Percentiles rank a stretch among this genome's conserved stretches.
These are phyloP conservation scores for Reticulascus tulasneorum DNA, from an alignment of 2,329 filamentous ascomycete species.

Conservation along the genomic window DNA sequence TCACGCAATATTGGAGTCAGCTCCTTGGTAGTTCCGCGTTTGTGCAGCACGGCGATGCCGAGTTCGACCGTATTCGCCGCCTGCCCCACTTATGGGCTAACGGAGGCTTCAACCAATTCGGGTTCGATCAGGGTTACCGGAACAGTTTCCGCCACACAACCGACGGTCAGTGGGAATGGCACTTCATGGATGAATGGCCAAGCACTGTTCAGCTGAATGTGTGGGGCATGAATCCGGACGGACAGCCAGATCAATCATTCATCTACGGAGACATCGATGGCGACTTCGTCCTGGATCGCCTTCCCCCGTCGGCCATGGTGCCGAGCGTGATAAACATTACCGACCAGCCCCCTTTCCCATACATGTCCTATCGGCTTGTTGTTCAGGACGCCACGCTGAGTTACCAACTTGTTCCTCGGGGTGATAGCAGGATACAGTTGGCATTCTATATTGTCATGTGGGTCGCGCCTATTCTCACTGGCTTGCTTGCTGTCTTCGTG, in stretches of 20 bases:
- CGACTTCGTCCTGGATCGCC: conserved; percentile 57
- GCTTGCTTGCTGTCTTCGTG: conserved; percentile 43
- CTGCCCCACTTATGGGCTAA: conserved; percentile 62
- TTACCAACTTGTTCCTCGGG: conserved; percentile 49
- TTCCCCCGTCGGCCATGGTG: conserved; percentile 56
- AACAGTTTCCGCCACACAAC: conserved; percentile 46
- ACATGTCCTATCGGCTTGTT: conserved; percentile 49
- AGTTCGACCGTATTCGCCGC: conserved; percentile 37
- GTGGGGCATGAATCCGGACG: conserved; percentile 64
- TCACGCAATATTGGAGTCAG: conserved; percentile 61
- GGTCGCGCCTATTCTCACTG: conserved; percentile 47
- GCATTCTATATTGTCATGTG: conserved; percentile 48
- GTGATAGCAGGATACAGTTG: conserved; percentile 49
- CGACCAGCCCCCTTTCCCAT: conserved; percentile 44
- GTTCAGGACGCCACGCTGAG: conserved; percentile 50
- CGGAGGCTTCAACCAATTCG: conserved; percentile 60
- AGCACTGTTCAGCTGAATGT: conserved; percentile 58
- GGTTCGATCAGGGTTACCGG: conserved; percentile 56
- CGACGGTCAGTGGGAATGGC: conserved; percentile 52
- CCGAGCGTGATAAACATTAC: conserved; percentile 57
- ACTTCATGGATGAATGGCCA: conserved; percentile 63
- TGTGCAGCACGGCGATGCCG: conserved; percentile 54
- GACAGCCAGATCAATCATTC: conserved; percentile 54
- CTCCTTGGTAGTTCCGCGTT: conserved; percentile 56
- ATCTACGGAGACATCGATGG: conserved; percentile 61